phyloP scores from a whole-genome alignment of 805 yeast genomes.

The Debaryomyces tyrocola region DNA sequence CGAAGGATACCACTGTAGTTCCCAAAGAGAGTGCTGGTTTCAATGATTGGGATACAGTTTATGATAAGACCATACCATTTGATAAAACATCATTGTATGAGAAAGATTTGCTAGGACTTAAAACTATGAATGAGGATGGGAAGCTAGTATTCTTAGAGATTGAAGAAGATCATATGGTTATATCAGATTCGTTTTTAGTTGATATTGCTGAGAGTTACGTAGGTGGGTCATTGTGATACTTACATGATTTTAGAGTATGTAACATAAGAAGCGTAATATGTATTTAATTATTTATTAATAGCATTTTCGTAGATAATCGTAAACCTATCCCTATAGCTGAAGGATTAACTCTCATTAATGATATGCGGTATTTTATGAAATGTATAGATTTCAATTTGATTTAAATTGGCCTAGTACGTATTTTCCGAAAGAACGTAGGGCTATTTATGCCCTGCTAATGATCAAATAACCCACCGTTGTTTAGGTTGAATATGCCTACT shows the following conservation, averaged over 20 bases:
- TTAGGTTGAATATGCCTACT: background rate
- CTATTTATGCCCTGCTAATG: too few species aligned
- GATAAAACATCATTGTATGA: slow-evolving; percentile 48
- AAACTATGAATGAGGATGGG: slow-evolving; percentile 39
- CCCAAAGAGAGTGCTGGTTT: slow-evolving; percentile 77
- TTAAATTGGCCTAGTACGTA: too few species aligned
- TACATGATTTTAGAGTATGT: background rate
- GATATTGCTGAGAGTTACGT: slow-evolving; percentile 46
- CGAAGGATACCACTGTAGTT: slow-evolving; percentile 63
- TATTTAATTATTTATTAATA: too few species aligned
- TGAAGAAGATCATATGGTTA: slow-evolving; percentile 64
- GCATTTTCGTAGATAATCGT: too few species aligned
- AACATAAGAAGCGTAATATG: too few species aligned
- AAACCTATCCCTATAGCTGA: too few species aligned
- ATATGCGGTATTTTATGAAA: too few species aligned
- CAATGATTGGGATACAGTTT: slow-evolving; percentile 47
- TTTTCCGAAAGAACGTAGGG: too few species aligned
- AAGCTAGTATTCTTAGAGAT: slow-evolving; percentile 51
- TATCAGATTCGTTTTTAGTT: slow-evolving; percentile 52
- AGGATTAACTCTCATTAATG: too few species aligned
- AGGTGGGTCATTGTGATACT: slow-evolving; percentile 18
- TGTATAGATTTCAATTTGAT: too few species aligned
- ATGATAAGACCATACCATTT: slow-evolving; percentile 46
- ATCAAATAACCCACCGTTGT: background rate
- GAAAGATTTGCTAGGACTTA: slow-evolving; percentile 63